Base-by-base conservation (phyloP, 2,329 filamentous ascomycete genomes). In the Epichloe gansuensis region DNA sequence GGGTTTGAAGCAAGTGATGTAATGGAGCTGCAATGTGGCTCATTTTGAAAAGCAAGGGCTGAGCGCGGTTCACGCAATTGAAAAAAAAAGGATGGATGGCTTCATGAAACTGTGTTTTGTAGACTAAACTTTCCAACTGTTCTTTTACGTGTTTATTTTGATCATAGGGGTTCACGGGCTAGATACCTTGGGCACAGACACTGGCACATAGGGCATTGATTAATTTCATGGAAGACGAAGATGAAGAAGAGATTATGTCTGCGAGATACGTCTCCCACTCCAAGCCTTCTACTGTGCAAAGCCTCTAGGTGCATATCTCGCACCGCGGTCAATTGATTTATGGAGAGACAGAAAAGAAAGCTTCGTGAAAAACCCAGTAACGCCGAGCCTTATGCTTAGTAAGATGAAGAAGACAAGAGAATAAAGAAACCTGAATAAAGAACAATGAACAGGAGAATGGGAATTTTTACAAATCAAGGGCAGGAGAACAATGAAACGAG, bases 1-100 rank as follows among this genome's bases (percentile, higher is more conserved):
- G 86, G 86, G 15, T 88, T 96, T 56, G 70, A 74, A 56, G 72
- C 69, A 12, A 77, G 72, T 34, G 75, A 80, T 58, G 62, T 69
- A 53, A 81, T 81, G 76, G 75, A 78, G 59, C 68, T 78, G 60
- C 58, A 43, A 54, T 47, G 34, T 39, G 39, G 21, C 12, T 28
- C n/a, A 37, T 8, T 5, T 2, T 2, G 5, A n/a, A 34, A 46
- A 8, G 25, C 11, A 23, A 15, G 15, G 21, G 43, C 23, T 15
- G 43, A 12, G 6, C 2, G 15, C 7, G 17, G 25, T n/a, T 47
- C 12, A 13, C 9, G 43, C 12, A n/a, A 43, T 21, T 28, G 21
- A 21, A 48, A 35, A 17, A 23, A 31, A 31, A 50, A 44, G 28
- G 5, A 7, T 6, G n/a, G 6, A 9, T 35, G 37, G 15, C n/a